phyloP scores from a whole-genome alignment of 768 basidiomycete species.

The Tylopilus sp. region DNA sequence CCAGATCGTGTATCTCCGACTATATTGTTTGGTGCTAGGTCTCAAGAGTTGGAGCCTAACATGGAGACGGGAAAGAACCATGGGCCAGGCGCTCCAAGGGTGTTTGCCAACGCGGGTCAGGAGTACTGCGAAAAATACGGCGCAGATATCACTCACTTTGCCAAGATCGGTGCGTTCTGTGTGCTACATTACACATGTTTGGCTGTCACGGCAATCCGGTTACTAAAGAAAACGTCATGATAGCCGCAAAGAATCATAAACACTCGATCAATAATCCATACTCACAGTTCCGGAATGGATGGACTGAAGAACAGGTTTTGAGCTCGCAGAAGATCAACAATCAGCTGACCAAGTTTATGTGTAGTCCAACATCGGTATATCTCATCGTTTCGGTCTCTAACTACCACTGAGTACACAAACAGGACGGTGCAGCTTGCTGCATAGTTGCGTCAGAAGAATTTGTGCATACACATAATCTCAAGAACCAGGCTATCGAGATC shows the following conservation, averaged over 20 bases:
- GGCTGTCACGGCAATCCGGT: neutral
- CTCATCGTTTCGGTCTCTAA: neutral
- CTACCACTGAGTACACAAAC: neutral
- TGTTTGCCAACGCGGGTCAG: slow-evolving; percentile 70
- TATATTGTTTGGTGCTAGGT: slow-evolving; percentile 41
- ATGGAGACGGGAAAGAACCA: slow-evolving; percentile 50
- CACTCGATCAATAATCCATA: slow-evolving; percentile 84
- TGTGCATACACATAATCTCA: slow-evolving; percentile 64
- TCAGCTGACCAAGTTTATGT: slow-evolving; percentile 81
- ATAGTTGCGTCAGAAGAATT: slow-evolving; percentile 79
- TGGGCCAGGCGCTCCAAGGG: slow-evolving; percentile 66
- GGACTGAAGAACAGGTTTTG: slow-evolving; percentile 69
- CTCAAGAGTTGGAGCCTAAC: slow-evolving; percentile 46
- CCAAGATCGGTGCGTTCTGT: slow-evolving; percentile 61
- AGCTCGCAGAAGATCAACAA: slow-evolving; percentile 65
- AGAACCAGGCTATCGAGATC: slow-evolving; percentile 87
- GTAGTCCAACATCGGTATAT: slow-evolving; percentile 75
- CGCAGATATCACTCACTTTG: slow-evolving; percentile 61
- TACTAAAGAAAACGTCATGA: slow-evolving; percentile 4
- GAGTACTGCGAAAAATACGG: slow-evolving; percentile 80
- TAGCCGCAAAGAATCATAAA: slow-evolving; percentile 81
- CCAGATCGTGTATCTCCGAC: slow-evolving; percentile 51
- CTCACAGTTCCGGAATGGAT: slow-evolving; percentile 79
- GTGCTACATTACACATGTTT: neutral
- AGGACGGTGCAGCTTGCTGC: slow-evolving; percentile 77